A percentile compares a stretch with the other conserved stretches of the same genome.
Evolutionary conservation across 2,329 filamentous ascomycete genomes (phyloP).

Genomic region (Claviceps maximensis): DNA sequence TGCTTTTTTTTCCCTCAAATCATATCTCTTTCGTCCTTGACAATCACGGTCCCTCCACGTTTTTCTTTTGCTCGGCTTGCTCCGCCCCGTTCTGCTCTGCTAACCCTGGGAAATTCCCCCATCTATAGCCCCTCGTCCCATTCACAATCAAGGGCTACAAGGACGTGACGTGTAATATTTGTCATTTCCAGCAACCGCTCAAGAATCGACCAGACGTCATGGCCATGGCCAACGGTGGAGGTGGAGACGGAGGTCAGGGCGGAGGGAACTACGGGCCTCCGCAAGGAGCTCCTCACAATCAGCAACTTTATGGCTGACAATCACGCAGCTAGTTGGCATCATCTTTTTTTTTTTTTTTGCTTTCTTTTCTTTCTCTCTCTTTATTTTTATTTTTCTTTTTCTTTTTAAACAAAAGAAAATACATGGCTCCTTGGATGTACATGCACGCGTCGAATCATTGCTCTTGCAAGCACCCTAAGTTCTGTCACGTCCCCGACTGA

Average conservation of each 20-base stretch:
- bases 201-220: conserved; percentile 43
- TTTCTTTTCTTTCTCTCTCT: neutral
- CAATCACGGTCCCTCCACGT: too few relatives aligned
- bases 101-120: neutral
- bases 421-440: too few relatives aligned
- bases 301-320: conserved; percentile 1
- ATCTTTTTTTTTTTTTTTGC: neutral
- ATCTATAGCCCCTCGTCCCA: conserved; percentile 50
- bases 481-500: too few relatives aligned
- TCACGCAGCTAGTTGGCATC: neutral
- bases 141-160: conserved; percentile 54
- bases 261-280: conserved; percentile 18
- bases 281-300: neutral
- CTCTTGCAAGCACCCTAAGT: neutral
- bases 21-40: conserved; percentile 1
- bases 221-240: conserved; percentile 33
- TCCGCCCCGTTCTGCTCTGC: too few relatives aligned
- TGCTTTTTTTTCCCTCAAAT: neutral
- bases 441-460: too few relatives aligned
- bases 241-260: conserved; percentile 4
- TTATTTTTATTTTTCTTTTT: neutral
- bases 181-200: conserved; percentile 60
- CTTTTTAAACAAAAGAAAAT: too few relatives aligned
- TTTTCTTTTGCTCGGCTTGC: too few relatives aligned
- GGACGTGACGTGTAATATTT: conserved; percentile 62